phyloP scores from a whole-genome alignment of 1,139 yeast genomes.

The Scheffersomyces illinoinensis region DNA sequence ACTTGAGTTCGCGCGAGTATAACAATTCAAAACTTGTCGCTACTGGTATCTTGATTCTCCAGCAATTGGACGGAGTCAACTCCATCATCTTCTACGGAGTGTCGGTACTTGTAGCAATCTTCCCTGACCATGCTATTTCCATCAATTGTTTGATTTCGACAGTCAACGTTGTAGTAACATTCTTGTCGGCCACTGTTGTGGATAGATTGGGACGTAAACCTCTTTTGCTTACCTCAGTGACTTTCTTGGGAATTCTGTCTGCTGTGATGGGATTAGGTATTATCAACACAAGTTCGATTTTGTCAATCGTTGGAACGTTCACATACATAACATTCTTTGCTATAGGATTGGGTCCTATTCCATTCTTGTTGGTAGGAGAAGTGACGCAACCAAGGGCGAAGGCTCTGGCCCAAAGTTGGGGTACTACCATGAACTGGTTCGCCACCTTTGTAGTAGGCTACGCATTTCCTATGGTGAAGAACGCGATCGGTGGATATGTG shows the following conservation, averaged over 20 bases:
- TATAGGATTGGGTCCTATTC: slow-evolving; percentile 91
- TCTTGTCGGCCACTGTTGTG: slow-evolving; percentile 67
- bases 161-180: slow-evolving; percentile 72
- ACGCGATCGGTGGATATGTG: slow-evolving; percentile 72
- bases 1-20: slow-evolving; percentile 53
- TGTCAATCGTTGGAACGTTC: slow-evolving; percentile 69
- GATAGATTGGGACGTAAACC: slow-evolving; percentile 79
- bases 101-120: slow-evolving; percentile 64
- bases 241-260: slow-evolving; percentile 70
- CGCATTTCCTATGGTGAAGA: slow-evolving; percentile 72
- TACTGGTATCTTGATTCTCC: slow-evolving; percentile 76
- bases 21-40: slow-evolving; percentile 64
- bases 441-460: slow-evolving; percentile 84
- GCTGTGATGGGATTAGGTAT: slow-evolving; percentile 69
- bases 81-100: slow-evolving; percentile 93
- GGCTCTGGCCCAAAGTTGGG: slow-evolving; percentile 90
- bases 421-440: slow-evolving; percentile 87
- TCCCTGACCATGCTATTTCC: slow-evolving; percentile 68
- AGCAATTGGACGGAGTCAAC: slow-evolving; percentile 91
- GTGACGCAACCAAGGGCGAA: slow-evolving; percentile 78
- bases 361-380: slow-evolving; percentile 86
- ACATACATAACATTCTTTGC: slow-evolving; percentile 84
- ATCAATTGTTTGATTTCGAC: slow-evolving; percentile 76
- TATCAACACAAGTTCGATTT: slow-evolving; percentile 41
- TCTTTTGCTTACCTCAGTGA: slow-evolving; percentile 61